Conservation (phyloP, 768 basidiomycete species). For the Amanita pallidorosea region DNA sequence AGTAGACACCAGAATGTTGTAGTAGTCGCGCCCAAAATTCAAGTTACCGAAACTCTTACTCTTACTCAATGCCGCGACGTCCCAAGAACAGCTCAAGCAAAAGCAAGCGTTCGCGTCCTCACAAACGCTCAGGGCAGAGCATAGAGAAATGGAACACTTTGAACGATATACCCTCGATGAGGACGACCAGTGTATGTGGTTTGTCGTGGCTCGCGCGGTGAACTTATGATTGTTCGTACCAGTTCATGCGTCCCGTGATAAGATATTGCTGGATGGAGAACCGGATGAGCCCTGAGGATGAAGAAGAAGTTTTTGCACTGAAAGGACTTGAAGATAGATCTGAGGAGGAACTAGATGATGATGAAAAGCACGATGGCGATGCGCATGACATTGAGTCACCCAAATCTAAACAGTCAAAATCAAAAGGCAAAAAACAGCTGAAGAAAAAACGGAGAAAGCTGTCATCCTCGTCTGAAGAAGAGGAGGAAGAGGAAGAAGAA, state of each 20-base stretch:
- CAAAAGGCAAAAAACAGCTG: constrained; percentile 15
- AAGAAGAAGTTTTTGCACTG: constrained; percentile 77
- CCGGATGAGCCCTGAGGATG: constrained; percentile 45
- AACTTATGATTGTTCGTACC: background rate
- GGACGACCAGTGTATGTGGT: constrained; percentile 64
- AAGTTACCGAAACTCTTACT: constrained; percentile 4
- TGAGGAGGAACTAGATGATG: constrained; percentile 2
- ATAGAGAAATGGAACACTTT: constrained; percentile 58
- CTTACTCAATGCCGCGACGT: constrained; percentile 36
- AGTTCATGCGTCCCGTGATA: constrained; percentile 72
- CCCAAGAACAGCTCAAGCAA: constrained; percentile 22
- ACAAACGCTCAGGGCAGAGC: constrained; percentile 39
- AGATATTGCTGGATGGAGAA: constrained; percentile 65
- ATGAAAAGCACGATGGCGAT: constrained; percentile 22
- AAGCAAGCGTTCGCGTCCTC: constrained; percentile 29
- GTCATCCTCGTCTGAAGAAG: constrained; percentile 18
- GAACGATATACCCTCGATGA: constrained; percentile 68
- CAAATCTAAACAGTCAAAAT: constrained; percentile 15
- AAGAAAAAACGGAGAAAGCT: constrained; percentile 18
- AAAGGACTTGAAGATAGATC: constrained; percentile 29
- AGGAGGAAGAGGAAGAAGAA: constrained; percentile 36
- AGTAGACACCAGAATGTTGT: background rate
- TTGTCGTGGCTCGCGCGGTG: background rate
- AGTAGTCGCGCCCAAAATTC: background rate
- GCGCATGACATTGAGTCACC: constrained; percentile 13